Evolutionary conservation across 2,329 filamentous ascomycete species (phyloP).

Genomic region (Chaetomium olivaceum): DNA sequence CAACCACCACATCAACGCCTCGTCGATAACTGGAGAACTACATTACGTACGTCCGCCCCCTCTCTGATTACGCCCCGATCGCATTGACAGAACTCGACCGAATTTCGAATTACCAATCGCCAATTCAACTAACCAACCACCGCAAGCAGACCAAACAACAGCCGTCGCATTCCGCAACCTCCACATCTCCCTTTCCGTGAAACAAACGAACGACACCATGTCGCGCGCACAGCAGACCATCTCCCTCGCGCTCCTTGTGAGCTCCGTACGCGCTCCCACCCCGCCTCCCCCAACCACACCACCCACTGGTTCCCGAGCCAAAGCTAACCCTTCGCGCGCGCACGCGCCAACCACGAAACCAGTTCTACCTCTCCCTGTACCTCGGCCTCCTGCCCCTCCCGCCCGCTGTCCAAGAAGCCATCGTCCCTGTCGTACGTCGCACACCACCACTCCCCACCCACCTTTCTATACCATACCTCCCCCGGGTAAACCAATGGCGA

Average conservation of each 20-base stretch:
- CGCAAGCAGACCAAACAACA: background rate
- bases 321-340: background rate
- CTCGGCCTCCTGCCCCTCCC: constrained; percentile 82
- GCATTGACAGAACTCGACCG: background rate
- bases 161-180: background rate
- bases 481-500: too few species aligned
- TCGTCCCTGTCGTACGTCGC: constrained; percentile 80
- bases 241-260: constrained; percentile 81
- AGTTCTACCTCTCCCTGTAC: constrained; percentile 89
- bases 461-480: too few species aligned
- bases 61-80: background rate
- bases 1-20: background rate
- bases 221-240: constrained; percentile 92
- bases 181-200: background rate
- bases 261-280: constrained; percentile 67
- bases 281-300: background rate
- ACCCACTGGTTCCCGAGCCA: background rate
- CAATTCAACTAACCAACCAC: background rate
- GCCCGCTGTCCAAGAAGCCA: constrained; percentile 72
- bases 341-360: constrained; percentile 8
- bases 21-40: background rate
- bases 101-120: background rate
- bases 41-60: background rate
- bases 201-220: constrained; percentile 58
- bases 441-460: background rate